Percentiles rank a stretch among this genome's conserved stretches.
phyloP scores from a whole-genome alignment of 805 yeast species.

The Candida golubevii region DNA sequence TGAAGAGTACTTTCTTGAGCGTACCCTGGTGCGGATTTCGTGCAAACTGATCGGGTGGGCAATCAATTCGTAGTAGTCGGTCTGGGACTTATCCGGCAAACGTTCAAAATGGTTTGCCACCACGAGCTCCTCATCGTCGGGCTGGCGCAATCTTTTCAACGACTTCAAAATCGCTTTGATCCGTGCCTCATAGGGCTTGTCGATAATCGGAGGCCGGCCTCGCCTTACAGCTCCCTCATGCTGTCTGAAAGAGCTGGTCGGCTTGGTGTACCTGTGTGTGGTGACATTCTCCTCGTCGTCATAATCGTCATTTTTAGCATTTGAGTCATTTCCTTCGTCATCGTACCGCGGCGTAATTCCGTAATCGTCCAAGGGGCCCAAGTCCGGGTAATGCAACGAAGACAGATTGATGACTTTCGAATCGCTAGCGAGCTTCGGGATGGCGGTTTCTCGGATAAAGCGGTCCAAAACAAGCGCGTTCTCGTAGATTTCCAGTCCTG shows the following conservation, averaged over 20 bases:
- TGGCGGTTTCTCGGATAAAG: slow-evolving; percentile 41
- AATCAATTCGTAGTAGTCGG: slow-evolving; percentile 52
- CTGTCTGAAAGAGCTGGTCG: slow-evolving; percentile 1
- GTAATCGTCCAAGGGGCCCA: slow-evolving; percentile 53
- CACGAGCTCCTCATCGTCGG: slow-evolving; percentile 41
- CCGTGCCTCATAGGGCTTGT: slow-evolving; percentile 86
- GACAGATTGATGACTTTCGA: slow-evolving; percentile 31
- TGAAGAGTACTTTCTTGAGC: slow-evolving; percentile 73
- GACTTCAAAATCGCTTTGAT: slow-evolving; percentile 82
- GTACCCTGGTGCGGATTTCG: slow-evolving; percentile 76
- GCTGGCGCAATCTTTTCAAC: slow-evolving; percentile 66
- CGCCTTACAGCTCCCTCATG: slow-evolving; percentile 56
- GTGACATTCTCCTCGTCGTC: slow-evolving; percentile 17
- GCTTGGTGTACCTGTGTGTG: slow-evolving; percentile 4
- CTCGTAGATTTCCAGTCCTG: slow-evolving; percentile 59
- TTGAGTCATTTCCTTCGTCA: slow-evolving; percentile 11
- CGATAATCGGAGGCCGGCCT: slow-evolving; percentile 89
- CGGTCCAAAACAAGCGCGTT: slow-evolving; percentile 62
- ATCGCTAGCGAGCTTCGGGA: slow-evolving; percentile 48
- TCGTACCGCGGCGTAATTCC: slow-evolving; percentile 7
- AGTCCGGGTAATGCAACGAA: slow-evolving; percentile 50
- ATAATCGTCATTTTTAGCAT: slow-evolving; percentile 12
- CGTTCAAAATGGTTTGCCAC: slow-evolving; percentile 71
- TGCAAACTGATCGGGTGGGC: slow-evolving; percentile 62
- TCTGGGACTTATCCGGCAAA: slow-evolving; percentile 63